phyloP scores from a whole-genome alignment of 371 early-diverging fungal species.

The Actinomucor elegans region DNA sequence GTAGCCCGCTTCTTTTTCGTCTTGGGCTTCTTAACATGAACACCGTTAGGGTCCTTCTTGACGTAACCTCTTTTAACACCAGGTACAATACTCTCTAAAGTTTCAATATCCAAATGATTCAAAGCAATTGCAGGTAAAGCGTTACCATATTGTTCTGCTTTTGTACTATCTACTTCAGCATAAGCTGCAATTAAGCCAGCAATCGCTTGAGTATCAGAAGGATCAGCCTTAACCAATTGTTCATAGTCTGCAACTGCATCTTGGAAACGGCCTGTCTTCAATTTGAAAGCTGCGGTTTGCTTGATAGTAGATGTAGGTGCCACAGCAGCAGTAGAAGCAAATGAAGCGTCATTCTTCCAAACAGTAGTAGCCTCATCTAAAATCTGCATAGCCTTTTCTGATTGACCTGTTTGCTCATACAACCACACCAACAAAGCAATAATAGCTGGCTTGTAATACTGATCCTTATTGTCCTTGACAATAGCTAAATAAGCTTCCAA shows the following conservation, averaged over 20 bases:
- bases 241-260: conserved; percentile 75
- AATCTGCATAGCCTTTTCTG: conserved; percentile 57
- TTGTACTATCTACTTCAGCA: conserved; percentile 61
- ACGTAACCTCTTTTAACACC: conserved; percentile 66
- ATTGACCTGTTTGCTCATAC: conserved; percentile 64
- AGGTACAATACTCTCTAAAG: conserved; percentile 58
- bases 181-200: conserved; percentile 73
- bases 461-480: conserved; percentile 24
- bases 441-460: conserved; percentile 58
- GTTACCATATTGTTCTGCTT: conserved; percentile 70
- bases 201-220: conserved; percentile 63
- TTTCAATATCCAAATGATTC: conserved; percentile 49
- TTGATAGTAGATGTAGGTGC: conserved; percentile 53
- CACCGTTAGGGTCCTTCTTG: conserved; percentile 38
- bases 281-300: conserved; percentile 72
- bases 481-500: conserved; percentile 45
- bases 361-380: conserved; percentile 58
- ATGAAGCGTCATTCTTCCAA: conserved; percentile 50
- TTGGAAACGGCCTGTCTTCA: conserved; percentile 54
- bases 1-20: conserved; percentile 66
- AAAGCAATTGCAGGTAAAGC: conserved; percentile 54
- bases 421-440: conserved; percentile 72
- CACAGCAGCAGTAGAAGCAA: conserved; percentile 1
- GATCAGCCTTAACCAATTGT: conserved; percentile 67
- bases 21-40: conserved; percentile 35